These are phyloP conservation scores for Trametes cinnabarina DNA, from an alignment of 768 basidiomycete species.

Conservation along the genomic window DNA sequence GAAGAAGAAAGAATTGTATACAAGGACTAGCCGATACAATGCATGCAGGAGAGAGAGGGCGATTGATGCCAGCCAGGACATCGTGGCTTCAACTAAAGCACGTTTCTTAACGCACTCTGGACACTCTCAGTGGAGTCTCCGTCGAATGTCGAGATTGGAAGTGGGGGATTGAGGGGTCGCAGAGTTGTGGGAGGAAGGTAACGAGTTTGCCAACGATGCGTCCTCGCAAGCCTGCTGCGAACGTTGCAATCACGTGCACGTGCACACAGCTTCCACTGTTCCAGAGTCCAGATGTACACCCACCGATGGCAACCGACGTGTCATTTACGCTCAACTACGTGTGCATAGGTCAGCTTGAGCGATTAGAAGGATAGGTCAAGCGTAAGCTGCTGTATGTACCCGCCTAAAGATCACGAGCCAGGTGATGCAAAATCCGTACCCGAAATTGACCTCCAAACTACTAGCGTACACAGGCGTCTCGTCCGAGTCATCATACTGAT, in stretches of 20 bases:
- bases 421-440: neutral
- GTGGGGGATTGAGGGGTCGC: neutral
- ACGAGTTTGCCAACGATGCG: neutral
- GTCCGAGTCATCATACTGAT: constrained; percentile 2
- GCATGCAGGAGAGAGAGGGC: constrained; percentile 58
- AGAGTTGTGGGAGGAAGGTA: neutral
- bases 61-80: constrained; percentile 48
- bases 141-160: neutral
- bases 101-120: constrained; percentile 12
- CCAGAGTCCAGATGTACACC: neutral
- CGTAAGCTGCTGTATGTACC: too few species aligned
- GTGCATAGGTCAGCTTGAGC: too few species aligned
- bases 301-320: neutral
- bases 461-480: constrained; percentile 5
- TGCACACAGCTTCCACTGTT: neutral
- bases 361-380: too few species aligned
- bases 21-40: constrained; percentile 47
- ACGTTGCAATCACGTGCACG: neutral
- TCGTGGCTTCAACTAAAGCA: constrained; percentile 25
- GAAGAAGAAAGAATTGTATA: constrained; percentile 33
- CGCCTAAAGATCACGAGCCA: neutral
- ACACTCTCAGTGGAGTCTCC: too few species aligned
- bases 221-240: neutral
- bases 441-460: neutral
- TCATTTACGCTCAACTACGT: too few species aligned